phyloP scores from a whole-genome alignment of 306 rosid genomes.

The Cicer judaicum region DNA sequence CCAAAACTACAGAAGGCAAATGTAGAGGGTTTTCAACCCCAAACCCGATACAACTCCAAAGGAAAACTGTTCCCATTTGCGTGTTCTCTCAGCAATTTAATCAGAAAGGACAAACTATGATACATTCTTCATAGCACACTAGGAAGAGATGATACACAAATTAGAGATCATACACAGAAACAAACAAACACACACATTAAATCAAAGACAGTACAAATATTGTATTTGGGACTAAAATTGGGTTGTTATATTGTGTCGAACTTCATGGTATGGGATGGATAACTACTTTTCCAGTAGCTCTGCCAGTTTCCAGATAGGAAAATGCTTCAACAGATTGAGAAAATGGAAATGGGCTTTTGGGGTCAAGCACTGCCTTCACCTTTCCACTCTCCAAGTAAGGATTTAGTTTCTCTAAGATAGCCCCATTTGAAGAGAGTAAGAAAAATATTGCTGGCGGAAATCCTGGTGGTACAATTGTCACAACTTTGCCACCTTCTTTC shows the following conservation, averaged over 20 bases:
- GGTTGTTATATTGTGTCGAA: not conserved
- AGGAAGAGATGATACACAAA: not conserved
- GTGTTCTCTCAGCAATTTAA: not conserved
- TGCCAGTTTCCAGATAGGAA: conserved; percentile 26
- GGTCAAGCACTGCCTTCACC: conserved; percentile 31
- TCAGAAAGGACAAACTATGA: not conserved
- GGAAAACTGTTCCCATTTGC: not conserved
- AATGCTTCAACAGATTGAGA: conserved; percentile 31
- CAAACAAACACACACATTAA: not conserved
- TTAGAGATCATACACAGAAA: not conserved
- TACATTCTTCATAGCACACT: not conserved
- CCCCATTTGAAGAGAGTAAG: not conserved
- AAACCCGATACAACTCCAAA: not conserved
- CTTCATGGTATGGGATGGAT: conserved; percentile 29
- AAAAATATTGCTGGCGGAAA: conserved; percentile 1
- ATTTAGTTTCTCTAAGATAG: conserved; percentile 27
- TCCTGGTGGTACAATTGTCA: conserved; percentile 34
- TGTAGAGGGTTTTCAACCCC: not conserved
- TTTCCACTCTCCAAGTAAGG: conserved; percentile 33
- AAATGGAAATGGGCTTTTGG: conserved; percentile 20
- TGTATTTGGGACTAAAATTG: not conserved
- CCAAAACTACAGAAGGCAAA: not conserved
- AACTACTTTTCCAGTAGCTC: conserved; percentile 25
- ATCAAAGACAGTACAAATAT: not conserved
- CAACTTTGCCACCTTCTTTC: conserved; percentile 29